Base-by-base conservation (phyloP, 768 basidiomycete genomes). In the Agaricus blazei region DNA sequence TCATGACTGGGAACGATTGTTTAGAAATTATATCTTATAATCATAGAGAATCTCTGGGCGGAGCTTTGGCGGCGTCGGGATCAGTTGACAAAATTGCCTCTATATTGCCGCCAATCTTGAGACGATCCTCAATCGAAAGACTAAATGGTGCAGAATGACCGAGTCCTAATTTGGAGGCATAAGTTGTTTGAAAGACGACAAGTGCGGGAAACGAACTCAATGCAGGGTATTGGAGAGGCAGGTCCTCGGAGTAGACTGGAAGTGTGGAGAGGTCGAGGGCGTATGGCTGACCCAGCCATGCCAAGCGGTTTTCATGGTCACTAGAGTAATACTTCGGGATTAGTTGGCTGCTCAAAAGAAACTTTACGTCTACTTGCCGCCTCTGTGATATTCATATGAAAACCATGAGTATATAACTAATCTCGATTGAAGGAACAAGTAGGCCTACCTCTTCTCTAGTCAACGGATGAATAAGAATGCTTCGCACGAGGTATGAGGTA, bases 231-330 rank as follows among this genome's bases (percentile, higher is more conserved):
- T 90, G 88, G 23, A 83, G 56, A 0, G 87, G 88, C n/a, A 88
- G 60, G 2, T 78, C 70, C 0, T 80, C 77, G 48, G 67, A 73
- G 45, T 71, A 62, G n/a, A 82, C 54, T 0, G 83, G 81, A 19
- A 91, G 75, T 6, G 59, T 67, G 9, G 78, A 72, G 6, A 88
- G 75, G 62, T 90, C 83, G 23, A 90, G 74, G 1, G 86, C 84
- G 68, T 75, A 85, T 2, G 88, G 66, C 31, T 84, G 80, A 0
- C 89, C 88, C 14, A 91, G 77, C 89, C 88, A 91, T 1, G 88
- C 83, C 24, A 69, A 75, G 3, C 89, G 81, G n/a, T 69, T 57
- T 61, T 86, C 82, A 60, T 91, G 88, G 64, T 90, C 89, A 54
- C 85, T 89, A 34, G 7, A 11, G 58, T 29, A 43, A 52, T 58